Evolutionary conservation across 345 rosid genomes (phyloP).

Genomic region (Noccaea bulbosa): DNA sequence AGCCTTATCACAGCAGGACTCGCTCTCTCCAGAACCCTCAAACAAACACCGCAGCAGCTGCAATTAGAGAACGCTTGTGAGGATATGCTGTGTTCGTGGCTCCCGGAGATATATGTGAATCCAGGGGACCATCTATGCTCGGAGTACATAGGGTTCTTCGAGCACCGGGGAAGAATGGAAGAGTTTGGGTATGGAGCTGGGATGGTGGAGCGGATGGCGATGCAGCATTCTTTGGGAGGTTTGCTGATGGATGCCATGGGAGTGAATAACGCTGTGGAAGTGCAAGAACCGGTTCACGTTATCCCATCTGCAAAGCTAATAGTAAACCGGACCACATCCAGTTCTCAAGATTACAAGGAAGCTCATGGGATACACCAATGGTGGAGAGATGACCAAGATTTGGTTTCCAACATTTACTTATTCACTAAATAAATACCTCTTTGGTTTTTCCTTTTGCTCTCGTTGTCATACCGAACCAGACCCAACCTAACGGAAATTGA

Average conservation of each 20-base stretch:
- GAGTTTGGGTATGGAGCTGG: slow-evolving; percentile 75
- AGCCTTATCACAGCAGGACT: slow-evolving; percentile 80
- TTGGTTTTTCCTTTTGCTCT: neutral
- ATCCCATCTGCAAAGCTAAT: slow-evolving; percentile 79
- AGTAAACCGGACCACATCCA: slow-evolving; percentile 44
- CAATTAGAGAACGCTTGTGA: neutral
- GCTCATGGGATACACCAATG: slow-evolving; percentile 96
- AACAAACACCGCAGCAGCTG: slow-evolving; percentile 36
- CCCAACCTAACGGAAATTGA: neutral
- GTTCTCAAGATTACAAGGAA: slow-evolving; percentile 55
- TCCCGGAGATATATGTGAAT: slow-evolving; percentile 68
- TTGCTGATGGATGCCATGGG: slow-evolving; percentile 66
- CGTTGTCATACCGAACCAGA: neutral
- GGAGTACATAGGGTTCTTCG: slow-evolving; percentile 82
- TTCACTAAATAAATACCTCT: slow-evolving; percentile 33
- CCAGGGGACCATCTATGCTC: slow-evolving; percentile 73
- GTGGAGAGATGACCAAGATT: slow-evolving; percentile 73
- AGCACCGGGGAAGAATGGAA: slow-evolving; percentile 86
- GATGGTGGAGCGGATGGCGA: slow-evolving; percentile 69
- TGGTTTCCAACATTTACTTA: slow-evolving; percentile 57
- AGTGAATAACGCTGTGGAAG: slow-evolving; percentile 52
- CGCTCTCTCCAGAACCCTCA: slow-evolving; percentile 52
- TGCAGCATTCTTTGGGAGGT: slow-evolving; percentile 69
- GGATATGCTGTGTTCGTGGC: slow-evolving; percentile 55
- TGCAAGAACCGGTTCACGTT: slow-evolving; percentile 71